phyloP scores from a whole-genome alignment of 2,329 filamentous ascomycete genomes.

The Hyphodiscus sp. region DNA sequence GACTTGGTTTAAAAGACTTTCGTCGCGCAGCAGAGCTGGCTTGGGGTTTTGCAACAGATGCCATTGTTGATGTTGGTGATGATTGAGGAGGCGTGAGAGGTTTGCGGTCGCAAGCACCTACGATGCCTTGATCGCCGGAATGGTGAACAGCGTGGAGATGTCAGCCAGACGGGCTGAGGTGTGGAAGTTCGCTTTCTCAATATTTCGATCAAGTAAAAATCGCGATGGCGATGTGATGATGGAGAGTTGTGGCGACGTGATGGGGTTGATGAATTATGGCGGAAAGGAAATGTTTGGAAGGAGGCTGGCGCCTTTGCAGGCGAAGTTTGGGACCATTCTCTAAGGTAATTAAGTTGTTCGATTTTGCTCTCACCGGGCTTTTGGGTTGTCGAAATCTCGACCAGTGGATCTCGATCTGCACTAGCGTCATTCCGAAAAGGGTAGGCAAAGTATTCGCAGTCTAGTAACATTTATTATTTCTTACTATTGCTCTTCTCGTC shows the following conservation, averaged over 20 bases:
- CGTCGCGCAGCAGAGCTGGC: slow-evolving; percentile 15
- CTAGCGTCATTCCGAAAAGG: no score
- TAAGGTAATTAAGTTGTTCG: no score
- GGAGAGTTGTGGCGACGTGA: not conserved
- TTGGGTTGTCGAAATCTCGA: no score
- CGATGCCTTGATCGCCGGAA: not conserved
- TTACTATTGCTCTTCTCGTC: no score
- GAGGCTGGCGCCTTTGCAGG: no score
- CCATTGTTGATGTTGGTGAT: slow-evolving; percentile 15
- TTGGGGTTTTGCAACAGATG: slow-evolving; percentile 19
- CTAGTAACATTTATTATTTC: no score
- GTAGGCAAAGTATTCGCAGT: no score
- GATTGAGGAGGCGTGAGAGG: not conserved
- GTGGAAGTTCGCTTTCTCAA: not conserved
- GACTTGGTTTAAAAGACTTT: slow-evolving; percentile 26
- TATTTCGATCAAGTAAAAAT: not conserved
- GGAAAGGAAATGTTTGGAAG: not conserved
- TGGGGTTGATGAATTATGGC: no score
- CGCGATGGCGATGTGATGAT: not conserved
- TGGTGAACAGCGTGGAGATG: not conserved
- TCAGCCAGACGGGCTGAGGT: not conserved
- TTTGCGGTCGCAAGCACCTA: not conserved
- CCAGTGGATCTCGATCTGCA: no score
- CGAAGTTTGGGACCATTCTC: no score
- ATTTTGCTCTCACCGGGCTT: no score